Evolutionary conservation across 2,329 filamentous ascomycete genomes (phyloP).

Genomic region (Scedosporium apiospermum): DNA sequence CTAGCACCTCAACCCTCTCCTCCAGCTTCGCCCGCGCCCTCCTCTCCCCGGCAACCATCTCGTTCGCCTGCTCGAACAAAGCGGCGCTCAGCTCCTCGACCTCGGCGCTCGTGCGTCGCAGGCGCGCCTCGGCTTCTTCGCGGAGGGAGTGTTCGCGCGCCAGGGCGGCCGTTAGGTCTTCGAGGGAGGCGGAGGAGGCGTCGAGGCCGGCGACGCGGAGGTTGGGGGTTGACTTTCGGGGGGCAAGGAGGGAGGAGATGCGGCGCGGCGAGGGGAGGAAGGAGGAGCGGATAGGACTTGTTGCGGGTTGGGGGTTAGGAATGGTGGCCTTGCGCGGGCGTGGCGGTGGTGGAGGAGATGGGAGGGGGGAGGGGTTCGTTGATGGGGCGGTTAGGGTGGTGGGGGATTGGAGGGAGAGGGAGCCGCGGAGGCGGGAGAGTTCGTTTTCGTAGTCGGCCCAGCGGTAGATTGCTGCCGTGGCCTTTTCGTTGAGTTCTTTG

Average conservation of each 20-base stretch:
- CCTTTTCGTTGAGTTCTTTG: conserved; percentile 59
- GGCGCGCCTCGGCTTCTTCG: conserved; percentile 56
- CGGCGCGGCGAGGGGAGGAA: conserved; percentile 21
- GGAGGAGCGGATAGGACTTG: conserved; percentile 17
- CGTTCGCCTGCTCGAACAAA: conserved; percentile 75
- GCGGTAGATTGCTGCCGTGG: conserved; percentile 51
- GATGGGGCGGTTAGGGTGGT: conserved; percentile 14
- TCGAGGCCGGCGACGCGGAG: conserved; percentile 14
- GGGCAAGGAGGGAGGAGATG: conserved; percentile 31
- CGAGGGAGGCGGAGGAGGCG: conserved; percentile 16
- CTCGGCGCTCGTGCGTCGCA: conserved; percentile 59
- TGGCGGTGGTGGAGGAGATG: conserved; percentile 11
- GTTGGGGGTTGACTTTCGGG: conserved; percentile 36
- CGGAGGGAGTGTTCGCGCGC: conserved; percentile 58
- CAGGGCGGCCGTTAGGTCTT: conserved; percentile 54
- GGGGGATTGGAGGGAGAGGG: conserved; percentile 12
- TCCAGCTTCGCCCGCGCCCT: conserved; percentile 62
- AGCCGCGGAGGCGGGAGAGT: conserved; percentile 47
- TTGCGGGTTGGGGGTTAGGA: conserved; percentile 14
- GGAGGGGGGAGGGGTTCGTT: conserved; percentile 7
- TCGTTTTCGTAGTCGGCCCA: conserved; percentile 78
- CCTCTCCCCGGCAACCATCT: conserved; percentile 75
- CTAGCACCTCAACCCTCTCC: conserved; percentile 58
- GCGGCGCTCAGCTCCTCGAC: conserved; percentile 69
- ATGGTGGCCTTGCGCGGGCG: conserved; percentile 13